Evolutionary conservation across 2,329 filamentous ascomycete species (phyloP).

Genomic region (Penicillium sp.): DNA sequence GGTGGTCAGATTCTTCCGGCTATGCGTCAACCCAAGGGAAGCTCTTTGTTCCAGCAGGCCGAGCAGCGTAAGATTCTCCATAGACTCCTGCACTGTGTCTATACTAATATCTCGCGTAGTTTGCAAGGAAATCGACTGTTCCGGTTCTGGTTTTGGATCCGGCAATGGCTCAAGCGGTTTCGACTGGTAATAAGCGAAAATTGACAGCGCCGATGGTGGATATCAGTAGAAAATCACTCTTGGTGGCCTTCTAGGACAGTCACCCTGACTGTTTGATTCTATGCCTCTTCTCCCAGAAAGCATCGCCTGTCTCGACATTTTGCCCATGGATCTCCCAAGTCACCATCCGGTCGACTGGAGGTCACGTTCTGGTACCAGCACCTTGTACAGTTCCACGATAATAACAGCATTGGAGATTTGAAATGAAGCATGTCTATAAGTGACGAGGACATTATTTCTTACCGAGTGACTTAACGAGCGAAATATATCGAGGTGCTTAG

Average conservation of each 20-base stretch:
- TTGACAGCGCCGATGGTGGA: too few species aligned
- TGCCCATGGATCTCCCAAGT: too few species aligned
- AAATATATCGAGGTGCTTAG: background rate
- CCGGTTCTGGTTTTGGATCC: constrained; percentile 14
- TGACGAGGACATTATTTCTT: background rate
- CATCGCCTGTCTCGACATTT: too few species aligned
- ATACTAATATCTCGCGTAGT: constrained; percentile 21
- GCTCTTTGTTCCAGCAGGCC: constrained; percentile 36
- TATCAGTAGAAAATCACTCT: too few species aligned
- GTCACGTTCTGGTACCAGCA: background rate
- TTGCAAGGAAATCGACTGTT: constrained; percentile 32
- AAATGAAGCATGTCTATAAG: background rate
- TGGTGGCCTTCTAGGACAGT: too few species aligned
- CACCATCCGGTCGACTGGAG: too few species aligned
- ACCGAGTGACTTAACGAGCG: background rate
- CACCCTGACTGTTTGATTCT: too few species aligned
- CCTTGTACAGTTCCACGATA: too few species aligned
- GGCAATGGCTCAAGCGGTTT: constrained; percentile 9
- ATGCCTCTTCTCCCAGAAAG: too few species aligned
- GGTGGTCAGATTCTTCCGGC: constrained; percentile 35
- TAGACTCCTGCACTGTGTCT: fast-evolving
- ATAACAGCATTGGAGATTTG: background rate
- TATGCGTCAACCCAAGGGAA: constrained; percentile 33
- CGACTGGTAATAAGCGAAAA: constrained; percentile 24
- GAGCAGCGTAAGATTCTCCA: constrained; percentile 33